Evolutionary conservation across 2,329 filamentous ascomycete genomes (phyloP), one percentile per base, ranked within the genome.

Genomic region (Scopulariopsis brevicaulis): DNA sequence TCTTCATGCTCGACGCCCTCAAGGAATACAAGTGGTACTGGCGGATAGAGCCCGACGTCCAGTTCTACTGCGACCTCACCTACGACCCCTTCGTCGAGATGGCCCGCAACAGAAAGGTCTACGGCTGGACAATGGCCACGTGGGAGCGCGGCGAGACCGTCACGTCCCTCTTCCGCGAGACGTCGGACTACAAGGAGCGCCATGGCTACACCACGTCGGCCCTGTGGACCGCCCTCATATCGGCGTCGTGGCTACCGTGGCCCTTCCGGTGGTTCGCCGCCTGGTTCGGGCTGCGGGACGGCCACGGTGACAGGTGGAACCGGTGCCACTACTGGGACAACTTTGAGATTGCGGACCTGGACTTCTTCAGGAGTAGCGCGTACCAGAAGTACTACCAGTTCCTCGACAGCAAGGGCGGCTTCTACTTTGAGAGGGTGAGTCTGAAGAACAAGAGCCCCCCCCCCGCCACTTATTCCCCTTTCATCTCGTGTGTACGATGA

Each of bases 321-420:
- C 55, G 72, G 60, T 77, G 74, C 62, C 74, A 77, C 60, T 77
- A 74, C 63, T 77, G 74, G 74, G 74, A 72, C 60, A 77, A 77
- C 60, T 77, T 77, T 54, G 74, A 77, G 64, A 76, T 77, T 58
- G 74, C 73, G 35, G 69, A 74, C 59, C 67, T 77, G 66, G 73
- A 75, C 58, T 73, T 75, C 58, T 77, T 75, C 66, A 68, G 74
- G 28, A 66, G 68, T 6, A 64, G 61, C 52, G 65, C 65, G 43
- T 77, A 77, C 54, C 72, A 74, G 59, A 69, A 71, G 11, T 67
- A 74, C 22, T 75, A 74, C 58, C 64, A 70, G 15, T 69, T 71
- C 54, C 63, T 77, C 15, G 74, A 76, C 53, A 65, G 64, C 53
- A 69, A 69, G 37, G 73, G 72, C 2, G 74, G 74, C 1, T 77